Base-by-base conservation (phyloP, 495 filamentous ascomycete genomes). In the Podospora didyma region DNA sequence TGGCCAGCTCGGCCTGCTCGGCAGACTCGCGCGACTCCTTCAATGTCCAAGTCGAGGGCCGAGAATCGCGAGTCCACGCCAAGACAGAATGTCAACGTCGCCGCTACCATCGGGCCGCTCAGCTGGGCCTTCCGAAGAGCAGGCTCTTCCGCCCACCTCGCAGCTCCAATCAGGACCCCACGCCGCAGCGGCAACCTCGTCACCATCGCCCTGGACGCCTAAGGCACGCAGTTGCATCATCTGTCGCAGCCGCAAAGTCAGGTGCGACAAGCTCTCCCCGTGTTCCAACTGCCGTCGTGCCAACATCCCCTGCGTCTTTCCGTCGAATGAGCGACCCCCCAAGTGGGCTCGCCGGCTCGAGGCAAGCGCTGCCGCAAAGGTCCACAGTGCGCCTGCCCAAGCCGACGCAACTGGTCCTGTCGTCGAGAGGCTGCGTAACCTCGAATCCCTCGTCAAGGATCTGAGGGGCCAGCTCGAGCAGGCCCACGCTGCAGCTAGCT, bases 281-380 rank as follows among this genome's bases (percentile, higher is more conserved):
- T 86, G 83, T 60, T 78, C 79, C 0, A 82, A 81, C 54, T 86
- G 83, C 66, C 79, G 75, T 48, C 76, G 81, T 0, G 81, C 77
- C 3, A 75, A 76, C 47, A 81, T 85, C 53, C 70, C 75, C 5
- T 86, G 83, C 61, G 69, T 83, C 56, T 71, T 77, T 53, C 82
- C 2, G 60, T 56, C 14, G 72, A 78, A 56, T 74, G 70, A 7
- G 69, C 76, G 14, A 79, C 78, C 53, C 2, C 52, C 52, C 2
- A 71, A 75, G 67, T 82, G 81, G 80, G 73, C 77, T 28, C 75
- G 77, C n/a, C 78, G 76, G 61, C 24, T 54, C 26, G 17, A 35
- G 21, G 7, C 49, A 17, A 72, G 45, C 65, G 64, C 41, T 51
- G 61, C 49, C 56, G 26, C 16, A 57, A 57, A 46, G 51, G 28